Conservation (phyloP, 2,329 filamentous ascomycete species). For the Pyrenochaeta sp. region DNA sequence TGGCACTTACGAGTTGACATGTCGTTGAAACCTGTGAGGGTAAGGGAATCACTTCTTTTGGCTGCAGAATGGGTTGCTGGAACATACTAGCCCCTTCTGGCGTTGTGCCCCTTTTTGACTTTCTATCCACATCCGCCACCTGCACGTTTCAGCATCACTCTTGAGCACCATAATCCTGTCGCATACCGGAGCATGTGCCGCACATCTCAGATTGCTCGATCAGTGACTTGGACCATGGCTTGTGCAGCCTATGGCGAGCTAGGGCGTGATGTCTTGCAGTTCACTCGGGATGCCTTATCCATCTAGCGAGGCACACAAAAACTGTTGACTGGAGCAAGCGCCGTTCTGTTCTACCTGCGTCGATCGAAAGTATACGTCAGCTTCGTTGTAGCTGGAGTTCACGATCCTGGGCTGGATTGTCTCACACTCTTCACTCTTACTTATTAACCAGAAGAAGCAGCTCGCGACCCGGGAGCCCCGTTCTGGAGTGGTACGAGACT, state of each 20-base stretch:
- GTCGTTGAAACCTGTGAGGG: neutral
- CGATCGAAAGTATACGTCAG: neutral
- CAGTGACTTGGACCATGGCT: neutral
- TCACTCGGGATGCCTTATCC: neutral
- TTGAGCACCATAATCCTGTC: slow-evolving; percentile 15
- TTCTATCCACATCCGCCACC: slow-evolving; percentile 8
- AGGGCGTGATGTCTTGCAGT: slow-evolving; percentile 6
- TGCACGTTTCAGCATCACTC: slow-evolving; percentile 20
- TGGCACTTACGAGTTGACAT: neutral
- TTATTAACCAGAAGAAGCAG: neutral
- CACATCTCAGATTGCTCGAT: neutral
- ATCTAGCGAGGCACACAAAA: slow-evolving; percentile 8
- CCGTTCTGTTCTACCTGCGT: slow-evolving; percentile 1
- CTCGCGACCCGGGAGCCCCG: neutral
- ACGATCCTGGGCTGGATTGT: neutral
- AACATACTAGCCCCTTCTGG: neutral
- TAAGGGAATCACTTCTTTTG: neutral
- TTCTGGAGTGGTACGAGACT: neutral
- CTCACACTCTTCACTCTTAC: neutral
- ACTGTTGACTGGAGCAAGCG: slow-evolving; percentile 25
- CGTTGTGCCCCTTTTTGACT: slow-evolving; percentile 1
- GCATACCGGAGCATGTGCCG: slow-evolving; percentile 14
- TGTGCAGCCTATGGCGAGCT: slow-evolving; percentile 18
- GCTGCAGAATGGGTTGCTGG: neutral
- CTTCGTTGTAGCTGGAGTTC: neutral